Conservation (phyloP, 768 basidiomycete genomes). For the Psilocybe cubensis region DNA sequence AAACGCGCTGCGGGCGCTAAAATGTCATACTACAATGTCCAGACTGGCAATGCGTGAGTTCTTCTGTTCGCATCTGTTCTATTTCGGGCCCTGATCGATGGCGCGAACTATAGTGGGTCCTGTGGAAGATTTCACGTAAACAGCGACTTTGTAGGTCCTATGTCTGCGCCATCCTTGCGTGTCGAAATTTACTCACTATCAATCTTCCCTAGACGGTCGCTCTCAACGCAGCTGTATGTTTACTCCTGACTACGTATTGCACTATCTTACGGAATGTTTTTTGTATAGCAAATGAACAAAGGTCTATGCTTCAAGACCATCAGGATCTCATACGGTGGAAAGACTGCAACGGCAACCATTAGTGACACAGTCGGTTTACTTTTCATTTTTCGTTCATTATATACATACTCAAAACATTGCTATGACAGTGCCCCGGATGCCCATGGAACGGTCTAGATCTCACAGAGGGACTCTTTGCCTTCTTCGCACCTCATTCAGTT, state of each 20-base stretch:
- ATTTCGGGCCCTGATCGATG: conserved; percentile 5
- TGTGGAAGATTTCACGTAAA: conserved; percentile 30
- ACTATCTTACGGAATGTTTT: conserved; percentile 19
- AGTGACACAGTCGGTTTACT: conserved; percentile 55
- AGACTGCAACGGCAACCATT: conserved; percentile 58
- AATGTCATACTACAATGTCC: conserved; percentile 56
- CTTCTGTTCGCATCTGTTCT: background rate
- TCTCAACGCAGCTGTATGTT: conserved; percentile 37
- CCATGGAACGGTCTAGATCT: conserved; percentile 70
- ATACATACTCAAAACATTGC: conserved; percentile 6
- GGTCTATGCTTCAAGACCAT: conserved; percentile 62
- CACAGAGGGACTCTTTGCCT: conserved; percentile 64
- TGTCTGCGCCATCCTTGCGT: background rate
- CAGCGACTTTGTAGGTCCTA: conserved; percentile 31
- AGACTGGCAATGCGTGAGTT: conserved; percentile 29
- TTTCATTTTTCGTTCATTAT: background rate
- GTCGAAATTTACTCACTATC: background rate
- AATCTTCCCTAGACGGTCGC: conserved; percentile 53
- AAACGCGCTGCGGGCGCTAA: conserved; percentile 42
- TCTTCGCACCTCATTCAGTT: conserved; percentile 48
- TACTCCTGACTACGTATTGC: background rate
- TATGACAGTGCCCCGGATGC: conserved; percentile 40
- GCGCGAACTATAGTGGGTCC: conserved; percentile 28
- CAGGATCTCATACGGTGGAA: conserved; percentile 63
- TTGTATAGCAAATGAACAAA: conserved; percentile 56